phyloP scores from a whole-genome alignment of 768 basidiomycete species.

The Hemileccinum rubropunctum region DNA sequence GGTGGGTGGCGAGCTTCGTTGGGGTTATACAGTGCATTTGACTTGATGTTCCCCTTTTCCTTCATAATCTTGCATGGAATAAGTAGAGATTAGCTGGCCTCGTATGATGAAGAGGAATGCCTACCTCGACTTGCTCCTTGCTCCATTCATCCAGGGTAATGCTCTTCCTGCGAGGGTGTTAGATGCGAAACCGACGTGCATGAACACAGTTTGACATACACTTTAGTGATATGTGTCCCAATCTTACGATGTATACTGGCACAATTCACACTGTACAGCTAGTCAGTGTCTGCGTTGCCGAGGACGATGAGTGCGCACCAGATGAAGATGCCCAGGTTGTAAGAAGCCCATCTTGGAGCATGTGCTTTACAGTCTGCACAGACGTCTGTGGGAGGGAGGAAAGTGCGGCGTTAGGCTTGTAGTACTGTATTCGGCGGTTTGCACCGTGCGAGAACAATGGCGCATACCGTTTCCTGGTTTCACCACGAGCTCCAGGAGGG shows the following conservation, averaged over 20 bases:
- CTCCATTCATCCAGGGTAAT: conserved; percentile 85
- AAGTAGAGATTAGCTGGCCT: conserved; percentile 11
- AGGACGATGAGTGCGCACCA: conserved; percentile 48
- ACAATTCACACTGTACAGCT: conserved; percentile 63
- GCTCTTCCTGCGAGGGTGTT: conserved; percentile 64
- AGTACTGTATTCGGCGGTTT: too few species aligned
- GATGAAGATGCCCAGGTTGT: conserved; percentile 86
- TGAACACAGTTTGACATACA: conserved; percentile 51
- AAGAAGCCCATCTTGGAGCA: conserved; percentile 85
- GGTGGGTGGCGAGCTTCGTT: conserved; percentile 81
- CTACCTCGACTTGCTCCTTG: conserved; percentile 86
- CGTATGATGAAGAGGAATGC: conserved; percentile 6
- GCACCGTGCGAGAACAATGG: background rate
- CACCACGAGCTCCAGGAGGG: conserved; percentile 63
- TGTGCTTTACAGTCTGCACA: conserved; percentile 93
- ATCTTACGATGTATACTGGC: conserved; percentile 93
- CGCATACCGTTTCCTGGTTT: conserved; percentile 78
- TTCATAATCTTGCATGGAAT: conserved; percentile 61
- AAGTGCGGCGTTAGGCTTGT: conserved; percentile 1
- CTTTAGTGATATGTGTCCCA: conserved; percentile 91
- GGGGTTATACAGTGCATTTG: conserved; percentile 79
- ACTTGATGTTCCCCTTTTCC: conserved; percentile 74
- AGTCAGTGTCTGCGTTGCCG: conserved; percentile 7
- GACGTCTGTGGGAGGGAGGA: conserved; percentile 48
- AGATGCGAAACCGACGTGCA: background rate